Evolutionary conservation across 495 filamentous ascomycete genomes (phyloP).

Genomic region (Penicillium lagena): DNA sequence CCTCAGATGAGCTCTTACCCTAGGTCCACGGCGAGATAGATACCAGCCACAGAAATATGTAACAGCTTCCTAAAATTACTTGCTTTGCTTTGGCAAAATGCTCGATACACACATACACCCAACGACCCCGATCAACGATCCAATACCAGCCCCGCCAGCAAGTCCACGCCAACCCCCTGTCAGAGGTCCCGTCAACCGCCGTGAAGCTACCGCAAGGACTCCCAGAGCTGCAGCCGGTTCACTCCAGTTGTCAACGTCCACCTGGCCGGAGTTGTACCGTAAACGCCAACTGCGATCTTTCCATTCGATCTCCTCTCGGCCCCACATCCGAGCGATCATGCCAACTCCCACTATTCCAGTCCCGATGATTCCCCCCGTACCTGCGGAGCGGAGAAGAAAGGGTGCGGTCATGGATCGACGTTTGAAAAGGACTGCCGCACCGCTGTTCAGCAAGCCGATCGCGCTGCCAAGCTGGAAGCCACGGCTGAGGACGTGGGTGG

Average conservation of each 20-base stretch:
- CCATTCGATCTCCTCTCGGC: slow-evolving; percentile 55
- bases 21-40: no score
- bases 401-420: slow-evolving; percentile 6
- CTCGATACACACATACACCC: slow-evolving; percentile 17
- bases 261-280: slow-evolving; percentile 46
- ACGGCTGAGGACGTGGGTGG: slow-evolving; percentile 50
- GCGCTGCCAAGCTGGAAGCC: slow-evolving; percentile 41
- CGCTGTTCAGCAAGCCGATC: slow-evolving; percentile 26
- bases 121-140: slow-evolving; percentile 23
- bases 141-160: slow-evolving; percentile 28
- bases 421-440: slow-evolving; percentile 4
- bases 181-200: not conserved
- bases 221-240: slow-evolving; percentile 29
- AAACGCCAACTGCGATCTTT: slow-evolving; percentile 54
- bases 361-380: slow-evolving; percentile 17
- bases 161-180: slow-evolving; percentile 21
- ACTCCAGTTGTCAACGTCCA: slow-evolving; percentile 46
- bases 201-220: slow-evolving; percentile 15
- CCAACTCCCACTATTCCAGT: slow-evolving; percentile 23
- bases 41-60: no score
- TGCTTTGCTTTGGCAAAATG: no score
- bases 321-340: slow-evolving; percentile 42
- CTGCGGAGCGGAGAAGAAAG: slow-evolving; percentile 30
- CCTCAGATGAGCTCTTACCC: no score
- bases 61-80: no score